Base-by-base conservation (phyloP, 441 rosid genomes). In the Adansonia rubrostipa region DNA sequence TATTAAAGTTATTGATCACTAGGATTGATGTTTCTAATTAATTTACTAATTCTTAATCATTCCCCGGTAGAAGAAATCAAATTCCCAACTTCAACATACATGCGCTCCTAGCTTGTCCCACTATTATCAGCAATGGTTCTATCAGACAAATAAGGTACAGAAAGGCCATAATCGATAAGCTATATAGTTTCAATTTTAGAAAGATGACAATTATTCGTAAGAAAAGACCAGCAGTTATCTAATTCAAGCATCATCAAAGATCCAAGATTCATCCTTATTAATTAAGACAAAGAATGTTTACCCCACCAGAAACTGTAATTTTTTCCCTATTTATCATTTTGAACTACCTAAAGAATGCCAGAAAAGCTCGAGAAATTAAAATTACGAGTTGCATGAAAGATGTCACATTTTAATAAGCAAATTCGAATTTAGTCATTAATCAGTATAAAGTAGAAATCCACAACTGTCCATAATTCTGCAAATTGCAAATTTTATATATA, bases 81-180 rank as follows among this genome's bases (percentile, higher is more conserved):
- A 36, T 4, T 14, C 69, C 20, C 20, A 64, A 2, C 44, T 62
- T 33, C 47, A 19, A 33, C 4, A 28, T 36, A 36, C 20, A 64
- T 5, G 9, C 54, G 73, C 22, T 28, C 40, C 72, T 47, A 20
- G 5, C 36, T 45, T 10, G 72, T 19, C 36, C 14, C 56, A 67
- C 9, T 11, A 11, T 62, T 62, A 62, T 57, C 66, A 36, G 13
- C 66, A 24, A 63, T 63, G 19, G 45, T 63, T 63, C 68, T 57
- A 47, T n/a, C 72, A 45, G 72, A 67, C 17, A 22, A 19, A 68
- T 67, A 44, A 19, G 53, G 71, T 44, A 19, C 20, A 44, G 53
- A 19, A 66, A 44, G 24, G 14, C 71, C 71, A 61, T 24, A 67
- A 45, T 10, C 51, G 19, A 44, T 42, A 28, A 24, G 17, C 42